Evolutionary conservation across 805 yeast species (phyloP).

Genomic region (Zygotorulaspora danielsina): DNA sequence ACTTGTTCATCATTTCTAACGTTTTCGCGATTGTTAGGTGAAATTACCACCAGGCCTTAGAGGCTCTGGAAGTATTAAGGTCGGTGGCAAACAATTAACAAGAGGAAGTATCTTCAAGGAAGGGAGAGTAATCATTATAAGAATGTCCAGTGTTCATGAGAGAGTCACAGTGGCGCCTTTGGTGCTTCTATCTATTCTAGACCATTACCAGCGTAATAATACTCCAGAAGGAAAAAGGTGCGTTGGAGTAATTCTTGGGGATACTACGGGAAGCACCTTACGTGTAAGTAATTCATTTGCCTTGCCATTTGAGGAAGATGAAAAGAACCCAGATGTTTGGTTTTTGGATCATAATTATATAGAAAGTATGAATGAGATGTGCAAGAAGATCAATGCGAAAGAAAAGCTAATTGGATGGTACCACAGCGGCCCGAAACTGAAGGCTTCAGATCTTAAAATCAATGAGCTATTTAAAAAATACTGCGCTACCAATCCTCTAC

Average conservation of each 20-base stretch:
- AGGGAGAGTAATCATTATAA: background rate
- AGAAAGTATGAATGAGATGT: constrained; percentile 96
- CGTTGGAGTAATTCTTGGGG: constrained; percentile 92
- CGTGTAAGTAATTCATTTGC: constrained; percentile 91
- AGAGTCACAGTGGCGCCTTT: constrained; percentile 91
- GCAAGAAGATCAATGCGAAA: constrained; percentile 94
- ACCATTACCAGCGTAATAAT: constrained; percentile 87
- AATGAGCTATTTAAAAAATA: constrained; percentile 86
- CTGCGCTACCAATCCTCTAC: constrained; percentile 59
- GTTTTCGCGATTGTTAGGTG: background rate
- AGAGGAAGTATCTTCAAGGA: too few species aligned
- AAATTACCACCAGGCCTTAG: background rate
- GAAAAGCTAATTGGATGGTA: constrained; percentile 99
- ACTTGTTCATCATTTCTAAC: background rate
- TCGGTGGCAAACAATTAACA: constrained; percentile 10
- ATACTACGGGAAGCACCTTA: constrained; percentile 49
- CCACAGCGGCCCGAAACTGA: constrained; percentile 93
- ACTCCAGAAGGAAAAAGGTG: constrained; percentile 74
- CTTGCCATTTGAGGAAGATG: constrained; percentile 97
- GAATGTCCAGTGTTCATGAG: constrained; percentile 34
- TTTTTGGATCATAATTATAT: constrained; percentile 94
- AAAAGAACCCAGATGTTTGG: constrained; percentile 87
- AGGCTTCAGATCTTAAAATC: constrained; percentile 82
- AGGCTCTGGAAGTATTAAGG: constrained; percentile 1
- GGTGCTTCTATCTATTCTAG: constrained; percentile 89